These are phyloP conservation scores for Raphanus hybrid DNA, from an alignment of 441 rosid species.

Conservation along the genomic window DNA sequence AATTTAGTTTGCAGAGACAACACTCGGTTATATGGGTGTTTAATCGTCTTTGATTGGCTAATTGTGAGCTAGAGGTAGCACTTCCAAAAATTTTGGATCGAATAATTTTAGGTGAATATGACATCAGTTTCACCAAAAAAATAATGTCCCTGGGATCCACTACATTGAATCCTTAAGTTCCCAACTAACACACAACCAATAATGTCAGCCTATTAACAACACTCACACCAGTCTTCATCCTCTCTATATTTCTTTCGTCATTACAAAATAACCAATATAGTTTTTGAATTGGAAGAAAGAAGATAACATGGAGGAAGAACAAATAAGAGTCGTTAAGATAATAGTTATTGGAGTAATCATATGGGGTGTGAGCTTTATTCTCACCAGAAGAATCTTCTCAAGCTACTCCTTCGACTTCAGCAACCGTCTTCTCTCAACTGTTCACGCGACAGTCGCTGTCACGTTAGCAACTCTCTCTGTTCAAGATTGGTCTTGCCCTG, in stretches of 20 bases:
- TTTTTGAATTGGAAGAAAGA: not conserved
- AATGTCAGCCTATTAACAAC: slow-evolving; percentile 23
- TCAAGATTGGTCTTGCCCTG: slow-evolving; percentile 77
- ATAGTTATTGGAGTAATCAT: slow-evolving; percentile 51
- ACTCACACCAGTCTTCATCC: not conserved
- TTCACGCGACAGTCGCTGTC: slow-evolving; percentile 70
- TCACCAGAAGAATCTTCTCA: slow-evolving; percentile 50
- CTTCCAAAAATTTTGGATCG: slow-evolving; percentile 28
- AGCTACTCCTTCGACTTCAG: slow-evolving; percentile 68
- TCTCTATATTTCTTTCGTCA: slow-evolving; percentile 9
- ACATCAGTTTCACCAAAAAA: slow-evolving; percentile 15
- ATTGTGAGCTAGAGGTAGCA: slow-evolving; percentile 11
- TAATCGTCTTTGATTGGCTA: not conserved
- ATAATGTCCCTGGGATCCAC: slow-evolving; percentile 35
- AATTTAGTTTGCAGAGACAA: not conserved
- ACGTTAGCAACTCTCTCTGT: slow-evolving; percentile 69
- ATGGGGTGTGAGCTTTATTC: slow-evolving; percentile 59
- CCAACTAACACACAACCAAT: slow-evolving; percentile 29
- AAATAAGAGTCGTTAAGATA: slow-evolving; percentile 31
- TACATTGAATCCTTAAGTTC: slow-evolving; percentile 25
- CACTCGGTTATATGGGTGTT: not conserved
- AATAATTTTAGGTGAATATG: slow-evolving; percentile 24
- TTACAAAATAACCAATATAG: not conserved
- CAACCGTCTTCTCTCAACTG: slow-evolving; percentile 72
- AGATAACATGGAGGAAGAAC: slow-evolving; percentile 51